phyloP scores from a whole-genome alignment of 2,329 filamentous ascomycete genomes.

The Sordariomycetes sp. region DNA sequence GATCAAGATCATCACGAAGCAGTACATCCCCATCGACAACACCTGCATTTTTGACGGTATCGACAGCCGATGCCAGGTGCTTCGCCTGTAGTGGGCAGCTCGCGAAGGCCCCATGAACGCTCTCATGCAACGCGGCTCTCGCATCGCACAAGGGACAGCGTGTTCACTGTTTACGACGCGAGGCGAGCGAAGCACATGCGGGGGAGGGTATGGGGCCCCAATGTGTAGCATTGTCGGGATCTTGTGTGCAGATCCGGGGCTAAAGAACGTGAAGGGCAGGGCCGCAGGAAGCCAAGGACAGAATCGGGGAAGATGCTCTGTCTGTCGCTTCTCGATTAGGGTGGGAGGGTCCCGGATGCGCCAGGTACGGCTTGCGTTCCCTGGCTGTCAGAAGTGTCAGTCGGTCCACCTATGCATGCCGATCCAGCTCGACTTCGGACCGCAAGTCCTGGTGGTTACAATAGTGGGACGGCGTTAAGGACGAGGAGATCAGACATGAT shows the following conservation, averaged over 20 bases:
- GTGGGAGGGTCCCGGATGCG: neutral
- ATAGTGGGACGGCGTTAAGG: too few species aligned
- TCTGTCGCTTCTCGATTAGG: neutral
- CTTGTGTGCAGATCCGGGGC: neutral
- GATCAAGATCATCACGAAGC: constrained; percentile 76
- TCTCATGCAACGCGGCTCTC: too few species aligned
- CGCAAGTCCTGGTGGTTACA: too few species aligned
- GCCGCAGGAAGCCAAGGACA: neutral
- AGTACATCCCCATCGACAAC: constrained; percentile 64
- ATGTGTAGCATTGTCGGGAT: constrained; percentile 1
- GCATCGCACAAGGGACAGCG: too few species aligned
- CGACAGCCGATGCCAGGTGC: constrained; percentile 48
- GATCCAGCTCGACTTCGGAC: too few species aligned
- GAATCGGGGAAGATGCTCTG: neutral
- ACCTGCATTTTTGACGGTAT: constrained; percentile 65
- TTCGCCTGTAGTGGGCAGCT: constrained; percentile 32
- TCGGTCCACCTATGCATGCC: too few species aligned
- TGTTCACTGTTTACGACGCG: too few species aligned
- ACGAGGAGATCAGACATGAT: too few species aligned
- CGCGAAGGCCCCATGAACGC: neutral
- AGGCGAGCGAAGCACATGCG: too few species aligned
- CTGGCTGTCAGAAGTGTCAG: too few species aligned
- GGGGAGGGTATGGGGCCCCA: constrained; percentile 1
- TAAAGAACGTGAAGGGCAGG: constrained; percentile 1
- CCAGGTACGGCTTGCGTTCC: too few species aligned